phyloP scores from a whole-genome alignment of 345 rosid genomes.

The Crucihimalaya himalaica region DNA sequence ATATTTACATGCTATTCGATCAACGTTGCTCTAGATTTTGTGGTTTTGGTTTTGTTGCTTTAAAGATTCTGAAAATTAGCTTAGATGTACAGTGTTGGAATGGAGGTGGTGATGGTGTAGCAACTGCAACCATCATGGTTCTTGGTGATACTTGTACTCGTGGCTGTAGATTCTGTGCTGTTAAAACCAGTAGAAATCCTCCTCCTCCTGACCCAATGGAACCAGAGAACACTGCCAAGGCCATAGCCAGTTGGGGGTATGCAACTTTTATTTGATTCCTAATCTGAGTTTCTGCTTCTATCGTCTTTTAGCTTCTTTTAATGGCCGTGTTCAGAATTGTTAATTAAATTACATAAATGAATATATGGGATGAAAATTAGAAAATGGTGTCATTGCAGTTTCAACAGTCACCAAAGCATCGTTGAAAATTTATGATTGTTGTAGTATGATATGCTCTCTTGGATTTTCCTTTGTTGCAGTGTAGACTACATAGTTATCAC shows the following conservation, averaged over 20 bases:
- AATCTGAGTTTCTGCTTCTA: neutral
- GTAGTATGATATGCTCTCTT: constrained; percentile 14
- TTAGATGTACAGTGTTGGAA: constrained; percentile 77
- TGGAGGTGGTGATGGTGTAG: constrained; percentile 97
- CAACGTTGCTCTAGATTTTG: neutral
- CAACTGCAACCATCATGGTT: constrained; percentile 95
- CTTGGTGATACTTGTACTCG: constrained; percentile 99
- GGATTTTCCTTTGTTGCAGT: constrained; percentile 45
- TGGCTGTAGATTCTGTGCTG: constrained; percentile 99
- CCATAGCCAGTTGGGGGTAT: constrained; percentile 95
- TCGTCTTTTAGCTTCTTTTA: neutral
- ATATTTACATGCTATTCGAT: neutral
- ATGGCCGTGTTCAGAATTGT: neutral
- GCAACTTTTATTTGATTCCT: constrained; percentile 11
- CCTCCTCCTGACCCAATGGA: constrained; percentile 94
- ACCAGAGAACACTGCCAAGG: constrained; percentile 88
- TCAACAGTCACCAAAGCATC: neutral
- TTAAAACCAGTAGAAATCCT: constrained; percentile 93
- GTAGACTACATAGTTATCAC: constrained; percentile 98
- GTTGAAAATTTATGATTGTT: neutral
- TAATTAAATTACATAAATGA: neutral
- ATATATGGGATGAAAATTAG: neutral
- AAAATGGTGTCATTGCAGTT: neutral
- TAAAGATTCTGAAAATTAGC: neutral
- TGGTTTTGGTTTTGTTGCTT: neutral